phyloP scores from a whole-genome alignment of 2,329 filamentous ascomycete genomes.

The Dactylellina sp. region DNA sequence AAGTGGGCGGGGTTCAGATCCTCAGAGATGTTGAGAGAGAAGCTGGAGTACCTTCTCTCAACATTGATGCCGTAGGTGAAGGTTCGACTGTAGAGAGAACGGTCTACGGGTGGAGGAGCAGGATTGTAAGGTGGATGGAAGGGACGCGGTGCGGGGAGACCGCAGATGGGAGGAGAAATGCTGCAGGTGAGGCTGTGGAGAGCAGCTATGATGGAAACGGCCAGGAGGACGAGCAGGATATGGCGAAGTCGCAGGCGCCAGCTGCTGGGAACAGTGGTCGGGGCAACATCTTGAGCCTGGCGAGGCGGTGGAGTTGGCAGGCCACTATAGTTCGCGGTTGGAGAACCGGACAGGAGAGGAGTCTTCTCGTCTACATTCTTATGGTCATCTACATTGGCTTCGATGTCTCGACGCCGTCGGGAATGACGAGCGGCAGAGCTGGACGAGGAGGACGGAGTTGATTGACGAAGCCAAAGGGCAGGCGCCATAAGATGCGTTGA shows the following conservation, averaged over 20 bases:
- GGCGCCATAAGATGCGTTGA: constrained; percentile 50
- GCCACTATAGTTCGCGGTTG: constrained; percentile 2
- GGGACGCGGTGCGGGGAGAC: constrained; percentile 1
- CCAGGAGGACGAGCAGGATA: constrained; percentile 11
- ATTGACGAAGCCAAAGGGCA: constrained; percentile 39
- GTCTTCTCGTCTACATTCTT: constrained; percentile 33
- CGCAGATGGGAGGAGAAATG: not conserved
- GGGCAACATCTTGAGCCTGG: too few species aligned
- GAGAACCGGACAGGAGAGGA: constrained; percentile 13
- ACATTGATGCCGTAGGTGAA: constrained; percentile 17
- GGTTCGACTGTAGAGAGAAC: constrained; percentile 14
- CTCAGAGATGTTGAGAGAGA: constrained; percentile 23
- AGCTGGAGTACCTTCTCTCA: too few species aligned
- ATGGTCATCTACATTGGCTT: constrained; percentile 2
- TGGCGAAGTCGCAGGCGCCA: constrained; percentile 19
- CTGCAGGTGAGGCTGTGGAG: constrained; percentile 2
- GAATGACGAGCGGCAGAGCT: not conserved
- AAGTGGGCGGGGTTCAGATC: constrained; percentile 9
- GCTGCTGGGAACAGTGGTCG: not conserved
- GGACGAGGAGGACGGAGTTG: constrained; percentile 12
- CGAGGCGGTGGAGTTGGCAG: too few species aligned
- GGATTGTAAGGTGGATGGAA: constrained; percentile 15
- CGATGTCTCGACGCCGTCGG: not conserved
- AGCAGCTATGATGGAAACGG: constrained; percentile 18
- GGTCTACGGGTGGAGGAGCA: constrained; percentile 13